Base-by-base conservation (phyloP, 73 alveolate species). In the Paramecium bursaria region DNA sequence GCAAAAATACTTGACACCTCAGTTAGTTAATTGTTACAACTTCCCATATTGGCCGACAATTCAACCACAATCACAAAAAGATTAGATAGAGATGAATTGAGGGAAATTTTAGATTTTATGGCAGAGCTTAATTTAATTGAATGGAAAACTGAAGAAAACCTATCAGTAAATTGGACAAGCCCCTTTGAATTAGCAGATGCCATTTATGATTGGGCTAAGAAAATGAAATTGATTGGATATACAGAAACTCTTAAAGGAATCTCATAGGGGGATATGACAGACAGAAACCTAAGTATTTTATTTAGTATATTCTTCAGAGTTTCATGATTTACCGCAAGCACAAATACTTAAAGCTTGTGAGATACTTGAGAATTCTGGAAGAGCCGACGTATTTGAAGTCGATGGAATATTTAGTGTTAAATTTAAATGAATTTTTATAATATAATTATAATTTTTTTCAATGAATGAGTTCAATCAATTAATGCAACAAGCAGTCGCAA, bases 401-500 rank as follows among this genome's bases (percentile, higher is more conserved):
- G 82, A 67, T 67, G 82, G 82, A 10, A 30, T 67, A n/a, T 67
- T 39, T 35, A 67, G 82, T 19, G 17, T 67, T 26, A 67, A 67
- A 21, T 67, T 67, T 35, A 67, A 25, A 39, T 67, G 82, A 67
- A 19, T 5, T 7, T 7, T 39, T 39, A 39, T 39, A 39, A 39
- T 39, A n/a, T n/a, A n/a, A n/a, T n/a, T n/a, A n/a, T n/a, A n/a
- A n/a, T n/a, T n/a, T n/a, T n/a, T n/a, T n/a, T n/a, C n/a, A n/a
- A 67, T 67, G 82, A 67, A 67, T 67, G 90, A 82, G 48, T 82
- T 82, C 29, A 79, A 82, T 52, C 10, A 60, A 46, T 48, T 82
- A 39, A 50, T 82, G 48, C 50, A 79, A 14, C 44, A 82, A 14
- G 90, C 90, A 7, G 90, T 82, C n/a, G 90, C 90, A 22, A 53